phyloP scores from a whole-genome alignment of 78 protist genomes.

The Dictyostelium purpureum region DNA sequence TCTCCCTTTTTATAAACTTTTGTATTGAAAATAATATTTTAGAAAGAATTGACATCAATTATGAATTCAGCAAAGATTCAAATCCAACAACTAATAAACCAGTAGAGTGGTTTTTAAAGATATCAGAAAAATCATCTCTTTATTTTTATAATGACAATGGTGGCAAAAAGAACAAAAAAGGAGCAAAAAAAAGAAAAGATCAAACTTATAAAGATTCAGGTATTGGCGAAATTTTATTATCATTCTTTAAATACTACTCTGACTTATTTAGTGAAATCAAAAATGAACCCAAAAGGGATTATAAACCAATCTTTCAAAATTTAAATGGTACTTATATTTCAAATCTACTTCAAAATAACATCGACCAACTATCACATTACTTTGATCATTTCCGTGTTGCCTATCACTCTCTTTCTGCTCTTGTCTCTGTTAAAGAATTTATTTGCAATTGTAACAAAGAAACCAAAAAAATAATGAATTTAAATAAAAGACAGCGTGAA shows the following conservation, averaged over 20 bases:
- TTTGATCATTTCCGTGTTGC: background rate
- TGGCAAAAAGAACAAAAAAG: background rate
- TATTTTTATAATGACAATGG: background rate
- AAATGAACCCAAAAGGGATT: background rate
- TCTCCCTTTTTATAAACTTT: background rate
- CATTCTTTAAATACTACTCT: background rate
- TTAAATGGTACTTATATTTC: too few species aligned
- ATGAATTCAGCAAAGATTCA: too few species aligned
- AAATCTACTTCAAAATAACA: too few species aligned
- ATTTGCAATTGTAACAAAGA: background rate
- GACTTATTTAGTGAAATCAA: background rate
- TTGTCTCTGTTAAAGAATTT: background rate
- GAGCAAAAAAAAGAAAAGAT: background rate
- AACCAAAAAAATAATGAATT: background rate
- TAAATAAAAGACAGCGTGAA: background rate
- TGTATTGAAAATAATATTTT: background rate
- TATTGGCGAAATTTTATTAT: background rate
- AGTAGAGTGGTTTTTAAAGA: background rate
- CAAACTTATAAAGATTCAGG: background rate
- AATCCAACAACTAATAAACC: background rate
- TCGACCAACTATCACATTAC: background rate
- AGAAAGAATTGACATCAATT: background rate
- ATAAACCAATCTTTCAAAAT: background rate
- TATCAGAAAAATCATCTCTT: background rate
- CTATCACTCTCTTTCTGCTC: background rate